Percentiles rank a stretch among this genome's conserved stretches.
phyloP scores from a whole-genome alignment of 805 yeast species.

The Maudiozyma barnettii region DNA sequence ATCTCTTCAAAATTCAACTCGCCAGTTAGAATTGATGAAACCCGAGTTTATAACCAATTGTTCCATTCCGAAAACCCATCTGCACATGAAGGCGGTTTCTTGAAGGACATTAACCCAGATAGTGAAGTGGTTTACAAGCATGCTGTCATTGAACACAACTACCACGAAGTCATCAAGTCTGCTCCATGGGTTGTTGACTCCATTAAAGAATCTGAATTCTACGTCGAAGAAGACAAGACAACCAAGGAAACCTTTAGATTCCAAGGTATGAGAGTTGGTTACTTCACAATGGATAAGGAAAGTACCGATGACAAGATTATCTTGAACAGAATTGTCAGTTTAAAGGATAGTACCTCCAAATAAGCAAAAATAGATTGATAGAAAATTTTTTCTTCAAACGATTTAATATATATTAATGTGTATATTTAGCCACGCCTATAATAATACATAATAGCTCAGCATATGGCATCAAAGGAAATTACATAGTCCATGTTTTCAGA shows the following conservation, averaged over 20 bases:
- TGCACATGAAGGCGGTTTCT: conserved; percentile 77
- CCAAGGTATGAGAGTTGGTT: conserved; percentile 96
- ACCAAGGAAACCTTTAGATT: conserved; percentile 80
- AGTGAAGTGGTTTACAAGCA: conserved; percentile 58
- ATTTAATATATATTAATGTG: background rate
- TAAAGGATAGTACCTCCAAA: conserved; percentile 63
- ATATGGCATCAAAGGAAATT: too few species aligned
- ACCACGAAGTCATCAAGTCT: conserved; percentile 51
- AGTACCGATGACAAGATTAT: conserved; percentile 51
- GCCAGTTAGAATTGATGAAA: conserved; percentile 60
- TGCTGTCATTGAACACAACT: conserved; percentile 73
- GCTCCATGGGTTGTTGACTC: conserved; percentile 69
- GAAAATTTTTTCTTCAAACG: too few species aligned
- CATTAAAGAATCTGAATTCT: conserved; percentile 50
- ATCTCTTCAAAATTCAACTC: conserved; percentile 49
- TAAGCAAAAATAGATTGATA: conserved; percentile 7
- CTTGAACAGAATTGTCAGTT: conserved; percentile 84
- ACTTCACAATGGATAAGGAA: conserved; percentile 85
- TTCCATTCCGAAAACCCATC: conserved; percentile 89
- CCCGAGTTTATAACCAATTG: conserved; percentile 78
- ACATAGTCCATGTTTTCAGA: too few species aligned
- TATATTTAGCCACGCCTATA: background rate
- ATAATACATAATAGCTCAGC: background rate
- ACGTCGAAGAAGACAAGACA: conserved; percentile 55
- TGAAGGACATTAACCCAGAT: conserved; percentile 72